phyloP scores from a whole-genome alignment of 345 rosid species.

The Hibiscus mutabilis region DNA sequence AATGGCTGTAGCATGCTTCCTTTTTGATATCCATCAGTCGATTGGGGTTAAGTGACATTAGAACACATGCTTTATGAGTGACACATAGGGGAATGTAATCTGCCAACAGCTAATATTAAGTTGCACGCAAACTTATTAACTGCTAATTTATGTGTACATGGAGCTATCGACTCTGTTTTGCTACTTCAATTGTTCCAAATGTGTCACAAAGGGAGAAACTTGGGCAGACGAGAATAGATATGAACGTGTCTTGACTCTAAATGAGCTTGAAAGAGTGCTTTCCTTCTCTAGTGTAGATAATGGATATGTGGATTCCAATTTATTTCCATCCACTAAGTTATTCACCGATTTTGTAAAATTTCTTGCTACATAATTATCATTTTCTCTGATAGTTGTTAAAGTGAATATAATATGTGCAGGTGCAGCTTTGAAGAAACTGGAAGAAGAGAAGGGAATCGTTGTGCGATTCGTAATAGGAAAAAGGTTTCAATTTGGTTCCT shows the following conservation, averaged over 20 bases:
- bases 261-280: neutral
- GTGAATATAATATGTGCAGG: constrained; percentile 28
- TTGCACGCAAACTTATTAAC: neutral
- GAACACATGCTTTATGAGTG: neutral
- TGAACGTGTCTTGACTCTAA: neutral
- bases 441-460: constrained; percentile 58
- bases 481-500: constrained; percentile 29
- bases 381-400: constrained; percentile 5
- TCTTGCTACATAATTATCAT: neutral
- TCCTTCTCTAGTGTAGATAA: neutral
- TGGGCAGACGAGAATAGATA: neutral
- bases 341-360: neutral
- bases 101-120: neutral
- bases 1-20: no score
- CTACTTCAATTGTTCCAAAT: neutral
- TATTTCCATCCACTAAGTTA: constrained; percentile 14
- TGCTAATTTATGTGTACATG: neutral
- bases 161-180: neutral
- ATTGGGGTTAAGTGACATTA: neutral
- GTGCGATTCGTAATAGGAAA: constrained; percentile 56
- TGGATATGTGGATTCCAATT: neutral
- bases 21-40: neutral
- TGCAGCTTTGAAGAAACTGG: constrained; percentile 38
- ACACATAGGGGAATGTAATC: neutral
- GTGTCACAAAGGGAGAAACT: neutral